Evolutionary conservation across 176 grass and related monocot species (phyloP), one percentile per base, ranked within the genome.

Genomic region (Elaeis guineensis): DNA sequence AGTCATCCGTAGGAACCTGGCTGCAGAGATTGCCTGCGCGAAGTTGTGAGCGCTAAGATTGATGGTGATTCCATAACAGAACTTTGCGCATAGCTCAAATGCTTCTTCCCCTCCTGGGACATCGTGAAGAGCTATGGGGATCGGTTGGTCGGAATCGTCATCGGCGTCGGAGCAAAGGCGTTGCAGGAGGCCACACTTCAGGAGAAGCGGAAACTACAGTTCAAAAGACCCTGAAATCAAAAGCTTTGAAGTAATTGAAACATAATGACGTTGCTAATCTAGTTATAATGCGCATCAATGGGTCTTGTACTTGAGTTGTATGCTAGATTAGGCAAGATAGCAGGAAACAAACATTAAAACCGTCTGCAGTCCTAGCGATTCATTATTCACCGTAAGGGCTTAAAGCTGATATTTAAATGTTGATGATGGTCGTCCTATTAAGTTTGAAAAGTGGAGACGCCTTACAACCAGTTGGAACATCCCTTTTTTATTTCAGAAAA

Each of bases 131-230:
- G 73, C 82, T 16, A 97, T 56, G 0, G 69, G 73, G 57, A 84
- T 65, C 0, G 72, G 80, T 19, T 65, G 63, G 15, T 28, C 30
- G 25, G 60, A 64, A 16, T 95, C 91, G 12, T 69, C 80, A 3
- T 54, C 59, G 1, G 77, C 71, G 69, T 83, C 72, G 30, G 86
- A 82, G 80, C 80, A 90, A 20, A 91, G 62, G 52, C 69, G 80
- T 78, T 90, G 92, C 30, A 97, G 66, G 65, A 85, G 92, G 51
- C 83, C 87, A 26, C 92, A 97, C 71, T 88, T 97, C 63, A 97
- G 87, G n/a, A 97, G 83, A 19, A 97, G 87, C 20, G 87, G 92
- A 74, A 90, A 97, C 92, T 97, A 90, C 92, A 97, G 64, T 78
- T 66, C 67, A 90, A 85, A 86, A 85, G 83, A 75, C 83, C 79